phyloP scores from a whole-genome alignment of 495 filamentous ascomycete genomes.

The Baudoinia panamericana region DNA sequence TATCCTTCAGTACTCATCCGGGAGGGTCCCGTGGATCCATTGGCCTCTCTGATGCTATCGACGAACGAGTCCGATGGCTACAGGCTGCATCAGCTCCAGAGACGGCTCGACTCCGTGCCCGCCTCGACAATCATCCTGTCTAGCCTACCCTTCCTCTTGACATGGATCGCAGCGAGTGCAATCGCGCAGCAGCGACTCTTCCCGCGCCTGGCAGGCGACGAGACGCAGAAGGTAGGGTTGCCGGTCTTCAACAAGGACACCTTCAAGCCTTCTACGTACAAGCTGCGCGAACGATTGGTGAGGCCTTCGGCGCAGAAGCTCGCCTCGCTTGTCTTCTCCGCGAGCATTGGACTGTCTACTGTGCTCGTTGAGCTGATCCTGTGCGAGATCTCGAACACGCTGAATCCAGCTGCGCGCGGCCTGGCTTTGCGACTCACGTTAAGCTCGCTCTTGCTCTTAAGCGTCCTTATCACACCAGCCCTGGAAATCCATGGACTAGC shows the following conservation, averaged over 20 bases:
- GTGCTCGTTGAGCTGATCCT: slow-evolving; percentile 64
- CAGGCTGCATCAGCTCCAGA: slow-evolving; percentile 22
- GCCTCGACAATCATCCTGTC: slow-evolving; percentile 32
- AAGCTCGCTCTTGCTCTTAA: slow-evolving; percentile 47
- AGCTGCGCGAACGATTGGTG: slow-evolving; percentile 6
- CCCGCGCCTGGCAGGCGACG: slow-evolving; percentile 41
- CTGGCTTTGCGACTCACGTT: slow-evolving; percentile 52
- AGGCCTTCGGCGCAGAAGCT: slow-evolving; percentile 25
- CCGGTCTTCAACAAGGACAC: slow-evolving; percentile 32
- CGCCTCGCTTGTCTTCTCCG: slow-evolving; percentile 52
- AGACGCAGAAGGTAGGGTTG: slow-evolving; percentile 35
- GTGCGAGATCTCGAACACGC: slow-evolving; percentile 62
- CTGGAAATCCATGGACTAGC: slow-evolving; percentile 46
- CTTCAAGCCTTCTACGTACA: slow-evolving; percentile 9
- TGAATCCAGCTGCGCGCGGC: slow-evolving; percentile 47
- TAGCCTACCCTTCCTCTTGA: slow-evolving; percentile 46
- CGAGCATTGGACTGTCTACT: slow-evolving; percentile 56
- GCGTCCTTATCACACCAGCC: slow-evolving; percentile 56
- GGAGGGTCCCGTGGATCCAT: background rate
- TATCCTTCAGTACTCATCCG: too few species aligned
- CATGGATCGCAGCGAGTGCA: slow-evolving; percentile 47
- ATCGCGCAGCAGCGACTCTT: slow-evolving; percentile 48
- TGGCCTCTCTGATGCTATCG: slow-evolving; percentile 25
- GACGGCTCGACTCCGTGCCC: slow-evolving; percentile 21
- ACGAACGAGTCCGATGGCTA: slow-evolving; percentile 35